Conservation (phyloP, 192 early-diverging fungal genomes). For the Lobosporangium transversale region DNA sequence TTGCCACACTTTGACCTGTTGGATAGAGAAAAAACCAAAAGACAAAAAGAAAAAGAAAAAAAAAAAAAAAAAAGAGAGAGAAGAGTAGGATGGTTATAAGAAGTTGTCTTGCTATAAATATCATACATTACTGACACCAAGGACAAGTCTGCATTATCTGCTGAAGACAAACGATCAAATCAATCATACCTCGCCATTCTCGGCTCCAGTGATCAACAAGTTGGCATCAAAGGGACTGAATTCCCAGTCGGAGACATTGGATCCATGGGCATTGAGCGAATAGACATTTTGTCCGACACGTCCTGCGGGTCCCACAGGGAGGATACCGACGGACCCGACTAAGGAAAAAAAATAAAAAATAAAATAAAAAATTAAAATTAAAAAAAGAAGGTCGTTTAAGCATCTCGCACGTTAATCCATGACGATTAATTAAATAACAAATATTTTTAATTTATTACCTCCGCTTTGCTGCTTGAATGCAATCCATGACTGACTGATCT, state of each 20-base stretch:
- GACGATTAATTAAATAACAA: background rate
- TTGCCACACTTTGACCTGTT: conserved; percentile 64
- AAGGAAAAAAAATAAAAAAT: background rate
- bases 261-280: conserved; percentile 54
- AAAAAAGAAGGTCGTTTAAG: too few relatives aligned
- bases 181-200: conserved; percentile 54
- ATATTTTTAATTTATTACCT: conserved; percentile 14
- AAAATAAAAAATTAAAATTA: too few relatives aligned
- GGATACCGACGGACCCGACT: conserved; percentile 28
- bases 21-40: background rate
- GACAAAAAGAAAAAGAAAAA: background rate
- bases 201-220: conserved; percentile 54
- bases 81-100: too few relatives aligned
- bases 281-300: conserved; percentile 27
- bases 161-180: background rate
- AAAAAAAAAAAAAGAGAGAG: too few relatives aligned
- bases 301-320: conserved; percentile 26
- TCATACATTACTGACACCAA: too few relatives aligned
- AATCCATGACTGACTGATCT: conserved; percentile 40
- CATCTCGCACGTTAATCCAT: too few relatives aligned
- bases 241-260: conserved; percentile 58
- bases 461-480: conserved; percentile 36
- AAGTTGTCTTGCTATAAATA: too few relatives aligned
- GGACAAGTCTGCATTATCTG: too few relatives aligned
- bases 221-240: conserved; percentile 58